These are phyloP conservation scores for Isochrysis galbana DNA, from an alignment of 78 protist species.

Conservation along the genomic window DNA sequence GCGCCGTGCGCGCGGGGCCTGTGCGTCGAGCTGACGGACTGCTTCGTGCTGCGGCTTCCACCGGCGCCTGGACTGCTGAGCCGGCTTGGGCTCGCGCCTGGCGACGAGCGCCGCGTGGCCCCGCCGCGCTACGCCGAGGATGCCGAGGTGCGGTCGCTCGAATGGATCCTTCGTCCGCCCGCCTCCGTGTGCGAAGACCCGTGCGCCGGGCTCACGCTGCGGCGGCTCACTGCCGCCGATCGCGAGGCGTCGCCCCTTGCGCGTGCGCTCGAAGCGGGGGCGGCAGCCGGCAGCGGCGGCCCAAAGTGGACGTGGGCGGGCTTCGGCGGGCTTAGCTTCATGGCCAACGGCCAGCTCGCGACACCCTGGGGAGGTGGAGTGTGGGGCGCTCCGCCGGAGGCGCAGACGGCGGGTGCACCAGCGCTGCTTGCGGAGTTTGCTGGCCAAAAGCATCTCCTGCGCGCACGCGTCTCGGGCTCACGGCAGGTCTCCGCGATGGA, in stretches of 20 bases:
- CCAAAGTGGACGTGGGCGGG: not conserved
- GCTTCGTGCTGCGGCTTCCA: not conserved
- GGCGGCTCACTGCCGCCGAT: not conserved
- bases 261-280: not conserved
- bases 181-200: not conserved
- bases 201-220: not conserved
- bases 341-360: not conserved
- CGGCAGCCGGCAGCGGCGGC: not conserved
- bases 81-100: not conserved
- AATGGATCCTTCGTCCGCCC: not conserved
- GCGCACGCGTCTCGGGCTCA: not conserved
- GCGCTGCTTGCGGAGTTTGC: slow-evolving; percentile 10
- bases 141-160: not conserved
- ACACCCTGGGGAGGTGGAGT: not conserved
- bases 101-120: not conserved
- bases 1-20: not conserved
- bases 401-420: not conserved
- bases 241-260: not conserved
- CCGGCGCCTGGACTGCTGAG: not conserved
- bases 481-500: not conserved
- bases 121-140: not conserved
- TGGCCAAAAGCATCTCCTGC: not conserved
- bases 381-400: slow-evolving; percentile 17
- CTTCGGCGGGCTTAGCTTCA: not conserved
- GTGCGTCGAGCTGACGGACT: not conserved